Evolutionary conservation across 2,329 filamentous ascomycete genomes (phyloP).

Genomic region (Pestalotiopsis fici): DNA sequence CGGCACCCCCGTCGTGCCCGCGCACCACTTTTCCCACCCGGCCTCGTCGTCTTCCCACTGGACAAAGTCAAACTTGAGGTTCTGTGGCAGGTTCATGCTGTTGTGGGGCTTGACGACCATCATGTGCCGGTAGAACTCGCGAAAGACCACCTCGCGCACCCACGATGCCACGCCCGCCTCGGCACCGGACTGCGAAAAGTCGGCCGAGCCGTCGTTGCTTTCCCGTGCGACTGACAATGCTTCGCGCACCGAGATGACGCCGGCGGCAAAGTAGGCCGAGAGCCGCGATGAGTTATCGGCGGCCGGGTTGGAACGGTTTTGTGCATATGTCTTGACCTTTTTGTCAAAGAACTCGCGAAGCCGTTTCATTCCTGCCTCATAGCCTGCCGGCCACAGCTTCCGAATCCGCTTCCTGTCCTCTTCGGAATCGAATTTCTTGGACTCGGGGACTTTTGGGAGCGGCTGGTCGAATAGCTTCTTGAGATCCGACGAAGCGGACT

Average conservation of each 20-base stretch:
- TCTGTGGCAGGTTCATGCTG: constrained; percentile 74
- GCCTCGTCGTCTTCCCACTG: constrained; percentile 64
- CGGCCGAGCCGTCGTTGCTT: constrained; percentile 13
- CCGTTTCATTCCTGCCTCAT: constrained; percentile 29
- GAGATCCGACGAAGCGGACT: constrained; percentile 28
- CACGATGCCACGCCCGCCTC: constrained; percentile 18
- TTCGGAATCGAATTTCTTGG: constrained; percentile 31
- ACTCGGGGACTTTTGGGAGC: constrained; percentile 27
- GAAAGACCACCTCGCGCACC: constrained; percentile 26
- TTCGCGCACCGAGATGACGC: constrained; percentile 24
- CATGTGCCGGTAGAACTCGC: constrained; percentile 27
- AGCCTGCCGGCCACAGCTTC: constrained; percentile 35
- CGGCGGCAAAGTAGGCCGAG: constrained; percentile 33
- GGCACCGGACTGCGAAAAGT: constrained; percentile 14
- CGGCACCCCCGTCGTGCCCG: constrained; percentile 63
- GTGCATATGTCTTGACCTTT: constrained; percentile 31
- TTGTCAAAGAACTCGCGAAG: constrained; percentile 30
- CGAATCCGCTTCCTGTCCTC: constrained; percentile 32
- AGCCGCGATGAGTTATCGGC: constrained; percentile 33
- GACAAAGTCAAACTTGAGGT: constrained; percentile 69
- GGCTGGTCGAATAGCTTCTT: constrained; percentile 26
- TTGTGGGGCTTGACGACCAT: constrained; percentile 21
- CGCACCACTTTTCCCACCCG: constrained; percentile 61
- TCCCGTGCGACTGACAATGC: constrained; percentile 13
- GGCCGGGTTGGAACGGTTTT: constrained; percentile 30